Percentiles rank a stretch among this genome's conserved stretches.
Evolutionary conservation across 495 filamentous ascomycete species (phyloP).

Genomic region (Terfezia boudieri): DNA sequence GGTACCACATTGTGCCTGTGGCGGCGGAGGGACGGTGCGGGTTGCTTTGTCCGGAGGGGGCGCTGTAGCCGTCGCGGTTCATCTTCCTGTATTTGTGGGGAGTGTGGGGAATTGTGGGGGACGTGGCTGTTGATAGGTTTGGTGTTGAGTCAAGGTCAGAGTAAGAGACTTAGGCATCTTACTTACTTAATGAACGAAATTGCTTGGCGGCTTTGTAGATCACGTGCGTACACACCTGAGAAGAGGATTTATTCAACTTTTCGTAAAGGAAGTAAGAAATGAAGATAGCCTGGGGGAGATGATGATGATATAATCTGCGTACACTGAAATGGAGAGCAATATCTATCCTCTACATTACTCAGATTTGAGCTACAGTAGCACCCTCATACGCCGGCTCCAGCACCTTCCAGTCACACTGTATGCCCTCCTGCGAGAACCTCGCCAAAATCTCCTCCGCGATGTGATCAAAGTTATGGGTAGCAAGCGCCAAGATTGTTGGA

Average conservation of each 20-base stretch:
- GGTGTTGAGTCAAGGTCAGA: background rate
- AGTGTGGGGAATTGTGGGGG: background rate
- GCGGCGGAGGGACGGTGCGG: background rate
- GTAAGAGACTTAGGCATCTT: background rate
- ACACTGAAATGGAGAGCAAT: background rate
- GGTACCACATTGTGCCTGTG: conserved; percentile 44
- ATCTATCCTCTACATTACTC: background rate
- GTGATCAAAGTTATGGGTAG: conserved; percentile 61
- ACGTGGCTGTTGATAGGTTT: background rate
- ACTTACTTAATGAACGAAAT: too few species aligned
- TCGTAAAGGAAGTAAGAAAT: too few species aligned
- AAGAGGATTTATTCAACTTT: too few species aligned
- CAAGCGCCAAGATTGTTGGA: conserved; percentile 80
- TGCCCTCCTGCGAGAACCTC: conserved; percentile 42
- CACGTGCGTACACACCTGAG: too few species aligned
- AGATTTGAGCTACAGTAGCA: conserved; percentile 34
- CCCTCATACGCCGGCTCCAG: conserved; percentile 73
- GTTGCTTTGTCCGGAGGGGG: background rate
- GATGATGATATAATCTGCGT: background rate
- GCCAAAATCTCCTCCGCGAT: conserved; percentile 59
- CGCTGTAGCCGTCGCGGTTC: background rate
- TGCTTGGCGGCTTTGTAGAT: too few species aligned
- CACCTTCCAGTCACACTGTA: conserved; percentile 66
- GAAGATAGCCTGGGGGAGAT: background rate
- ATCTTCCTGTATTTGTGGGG: background rate